Conservation (phyloP, 176 grass and related monocot species). For the Olyra latifolia region DNA sequence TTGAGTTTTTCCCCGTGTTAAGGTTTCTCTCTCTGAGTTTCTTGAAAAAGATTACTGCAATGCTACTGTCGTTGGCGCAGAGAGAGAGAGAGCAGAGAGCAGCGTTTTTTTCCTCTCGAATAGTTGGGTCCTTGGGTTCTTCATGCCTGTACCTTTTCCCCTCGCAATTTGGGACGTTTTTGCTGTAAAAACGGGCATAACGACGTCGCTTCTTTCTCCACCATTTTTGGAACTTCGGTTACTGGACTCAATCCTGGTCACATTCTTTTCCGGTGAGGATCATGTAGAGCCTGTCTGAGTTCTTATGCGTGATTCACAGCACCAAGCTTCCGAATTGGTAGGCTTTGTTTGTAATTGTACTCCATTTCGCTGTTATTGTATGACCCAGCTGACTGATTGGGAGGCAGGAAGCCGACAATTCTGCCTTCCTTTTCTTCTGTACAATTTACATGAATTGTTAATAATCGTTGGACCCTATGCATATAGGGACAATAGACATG, state of each 20-base stretch:
- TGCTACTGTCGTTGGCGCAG: background rate
- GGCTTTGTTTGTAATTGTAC: background rate
- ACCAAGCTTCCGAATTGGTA: background rate
- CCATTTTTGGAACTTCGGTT: constrained; percentile 19
- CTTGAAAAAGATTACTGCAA: background rate
- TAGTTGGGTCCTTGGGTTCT: background rate
- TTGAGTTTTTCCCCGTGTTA: background rate
- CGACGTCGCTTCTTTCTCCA: background rate
- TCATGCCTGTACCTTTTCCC: background rate
- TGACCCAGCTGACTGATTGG: background rate
- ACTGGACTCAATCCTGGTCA: background rate
- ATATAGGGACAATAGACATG: background rate
- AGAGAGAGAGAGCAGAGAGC: background rate
- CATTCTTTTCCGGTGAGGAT: background rate
- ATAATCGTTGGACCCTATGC: background rate
- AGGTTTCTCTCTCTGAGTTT: background rate
- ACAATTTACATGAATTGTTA: background rate
- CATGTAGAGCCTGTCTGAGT: background rate
- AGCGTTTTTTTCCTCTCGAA: background rate
- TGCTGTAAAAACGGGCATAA: background rate
- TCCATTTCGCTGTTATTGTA: background rate
- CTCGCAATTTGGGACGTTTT: constrained; percentile 1
- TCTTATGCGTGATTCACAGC: background rate
- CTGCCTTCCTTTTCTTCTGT: background rate
- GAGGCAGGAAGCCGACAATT: background rate